Conservation (phyloP, 257 asterid species). For the Nicotiana noctiflora region DNA sequence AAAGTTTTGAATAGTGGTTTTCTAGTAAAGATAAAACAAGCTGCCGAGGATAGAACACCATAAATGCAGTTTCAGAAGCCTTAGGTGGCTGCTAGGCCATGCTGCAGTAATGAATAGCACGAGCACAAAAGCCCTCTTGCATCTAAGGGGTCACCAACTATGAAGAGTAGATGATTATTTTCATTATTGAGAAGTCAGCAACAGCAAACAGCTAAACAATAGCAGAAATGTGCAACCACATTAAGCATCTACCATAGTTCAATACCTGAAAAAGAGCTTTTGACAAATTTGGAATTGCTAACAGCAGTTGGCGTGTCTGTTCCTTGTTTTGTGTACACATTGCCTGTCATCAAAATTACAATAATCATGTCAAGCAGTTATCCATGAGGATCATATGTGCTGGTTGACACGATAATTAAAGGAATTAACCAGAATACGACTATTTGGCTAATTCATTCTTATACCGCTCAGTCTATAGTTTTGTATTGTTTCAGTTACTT, state of each 20-base stretch:
- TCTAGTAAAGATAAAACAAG: neutral
- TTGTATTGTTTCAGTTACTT: neutral
- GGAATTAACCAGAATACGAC: neutral
- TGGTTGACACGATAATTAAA: neutral
- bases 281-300: constrained; percentile 57
- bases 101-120: neutral
- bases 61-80: neutral
- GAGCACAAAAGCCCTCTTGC: neutral
- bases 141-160: constrained; percentile 3
- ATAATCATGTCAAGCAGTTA: neutral
- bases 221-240: neutral
- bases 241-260: neutral
- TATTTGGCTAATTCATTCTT: neutral
- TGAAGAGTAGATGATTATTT: constrained; percentile 9
- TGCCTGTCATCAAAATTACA: constrained; percentile 40
- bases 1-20: neutral
- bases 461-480: no score
- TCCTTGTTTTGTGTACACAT: constrained; percentile 82
- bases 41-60: neutral
- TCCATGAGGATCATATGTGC: neutral
- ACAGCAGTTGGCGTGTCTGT: constrained; percentile 62
- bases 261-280: constrained; percentile 89
- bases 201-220: constrained; percentile 9
- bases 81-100: neutral
- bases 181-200: neutral